Percentiles rank a stretch among this genome's conserved stretches.
Evolutionary conservation across 345 rosid genomes (phyloP).

Genomic region (Salix brachista): DNA sequence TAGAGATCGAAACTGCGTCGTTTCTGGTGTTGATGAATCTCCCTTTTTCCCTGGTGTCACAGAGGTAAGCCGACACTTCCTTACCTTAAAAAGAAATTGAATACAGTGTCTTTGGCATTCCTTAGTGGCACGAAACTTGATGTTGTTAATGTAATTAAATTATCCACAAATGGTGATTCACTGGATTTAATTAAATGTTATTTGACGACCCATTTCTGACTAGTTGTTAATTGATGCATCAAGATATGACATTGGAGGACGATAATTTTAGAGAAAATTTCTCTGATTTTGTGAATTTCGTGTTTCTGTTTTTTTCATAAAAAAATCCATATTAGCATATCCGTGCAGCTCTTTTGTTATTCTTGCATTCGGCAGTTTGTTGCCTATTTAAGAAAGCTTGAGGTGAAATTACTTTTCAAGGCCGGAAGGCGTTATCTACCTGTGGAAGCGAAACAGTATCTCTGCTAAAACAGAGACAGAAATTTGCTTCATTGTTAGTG

Average conservation of each 20-base stretch:
- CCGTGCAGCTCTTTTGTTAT: neutral
- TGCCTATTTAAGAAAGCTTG: neutral
- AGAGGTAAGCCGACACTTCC: slow-evolving; percentile 41
- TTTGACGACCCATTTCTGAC: neutral
- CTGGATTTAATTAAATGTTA: neutral
- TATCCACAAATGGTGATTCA: neutral
- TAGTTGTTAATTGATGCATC: neutral
- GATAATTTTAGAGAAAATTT: neutral
- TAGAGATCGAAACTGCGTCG: slow-evolving; percentile 39
- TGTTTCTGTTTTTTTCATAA: neutral
- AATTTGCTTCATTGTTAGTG: neutral
- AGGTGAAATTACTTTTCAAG: neutral
- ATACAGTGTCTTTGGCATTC: neutral
- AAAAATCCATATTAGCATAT: neutral
- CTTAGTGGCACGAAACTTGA: neutral
- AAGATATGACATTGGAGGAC: neutral
- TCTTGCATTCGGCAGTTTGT: neutral
- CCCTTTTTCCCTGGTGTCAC: slow-evolving; percentile 41
- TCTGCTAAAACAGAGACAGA: neutral
- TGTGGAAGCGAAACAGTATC: neutral
- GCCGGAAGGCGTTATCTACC: neutral
- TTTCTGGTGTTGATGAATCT: slow-evolving; percentile 28
- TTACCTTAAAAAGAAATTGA: neutral
- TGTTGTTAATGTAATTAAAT: neutral
- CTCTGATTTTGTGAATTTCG: neutral